Conservation (phyloP, 495 filamentous ascomycete genomes). For the Trichoderma parareesei region DNA sequence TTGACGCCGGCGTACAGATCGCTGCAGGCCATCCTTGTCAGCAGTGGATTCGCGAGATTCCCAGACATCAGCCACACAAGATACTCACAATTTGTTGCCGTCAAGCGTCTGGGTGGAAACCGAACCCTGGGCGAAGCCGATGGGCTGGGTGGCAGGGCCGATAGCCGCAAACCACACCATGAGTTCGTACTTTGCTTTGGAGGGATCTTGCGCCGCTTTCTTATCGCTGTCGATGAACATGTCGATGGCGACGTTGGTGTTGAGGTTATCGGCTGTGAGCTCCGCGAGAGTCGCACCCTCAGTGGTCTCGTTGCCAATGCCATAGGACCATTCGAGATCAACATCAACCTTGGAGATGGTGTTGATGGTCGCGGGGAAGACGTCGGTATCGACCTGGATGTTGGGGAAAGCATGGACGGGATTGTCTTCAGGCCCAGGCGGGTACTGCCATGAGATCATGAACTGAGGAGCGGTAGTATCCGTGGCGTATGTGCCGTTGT, state of each 20-base stretch:
- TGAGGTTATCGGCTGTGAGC: slow-evolving; percentile 19
- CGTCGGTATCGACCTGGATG: slow-evolving; percentile 21
- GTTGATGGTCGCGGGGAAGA: slow-evolving; percentile 18
- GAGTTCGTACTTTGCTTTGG: slow-evolving; percentile 32
- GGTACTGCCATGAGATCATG: slow-evolving; percentile 31
- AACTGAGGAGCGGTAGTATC: slow-evolving; percentile 28
- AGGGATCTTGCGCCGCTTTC: slow-evolving; percentile 21
- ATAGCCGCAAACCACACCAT: slow-evolving; percentile 37
- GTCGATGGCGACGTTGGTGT: slow-evolving; percentile 39
- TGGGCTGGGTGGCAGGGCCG: slow-evolving; percentile 21
- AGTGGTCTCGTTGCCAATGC: slow-evolving; percentile 23
- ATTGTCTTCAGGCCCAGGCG: slow-evolving; percentile 16
- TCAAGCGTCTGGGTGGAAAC: slow-evolving; percentile 19
- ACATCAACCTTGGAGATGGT: slow-evolving; percentile 20
- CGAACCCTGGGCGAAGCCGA: slow-evolving; percentile 18
- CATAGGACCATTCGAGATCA: slow-evolving; percentile 31
- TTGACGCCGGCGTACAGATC: slow-evolving; percentile 26
- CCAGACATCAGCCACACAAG: not conserved
- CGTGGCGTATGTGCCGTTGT: slow-evolving; percentile 28
- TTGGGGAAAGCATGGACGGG: slow-evolving; percentile 36
- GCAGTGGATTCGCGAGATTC: not conserved
- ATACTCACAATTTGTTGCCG: slow-evolving; percentile 27
- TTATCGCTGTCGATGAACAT: slow-evolving; percentile 35
- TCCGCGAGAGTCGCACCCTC: slow-evolving; percentile 13
- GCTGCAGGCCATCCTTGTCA: slow-evolving; percentile 15